phyloP scores from a whole-genome alignment of 73 alveolate species.

The Paramecium tetraurelia region DNA sequence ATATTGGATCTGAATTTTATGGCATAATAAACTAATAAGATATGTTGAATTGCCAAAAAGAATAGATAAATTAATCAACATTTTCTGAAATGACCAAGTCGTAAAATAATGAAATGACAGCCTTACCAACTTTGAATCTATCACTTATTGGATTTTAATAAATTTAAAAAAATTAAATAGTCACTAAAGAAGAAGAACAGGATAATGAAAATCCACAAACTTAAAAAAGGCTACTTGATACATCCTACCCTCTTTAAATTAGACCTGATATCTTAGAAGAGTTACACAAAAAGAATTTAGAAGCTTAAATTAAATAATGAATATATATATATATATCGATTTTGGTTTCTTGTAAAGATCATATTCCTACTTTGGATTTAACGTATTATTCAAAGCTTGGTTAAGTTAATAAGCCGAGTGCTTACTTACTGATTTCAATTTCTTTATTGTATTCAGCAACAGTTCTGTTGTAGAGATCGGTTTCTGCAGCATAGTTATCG shows the following conservation, averaged over 20 bases:
- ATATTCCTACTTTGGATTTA: conserved; percentile 13
- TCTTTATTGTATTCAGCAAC: conserved; percentile 22
- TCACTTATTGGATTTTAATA: neutral
- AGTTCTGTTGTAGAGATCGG: neutral
- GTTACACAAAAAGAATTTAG: neutral
- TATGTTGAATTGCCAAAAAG: neutral
- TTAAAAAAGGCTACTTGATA: neutral
- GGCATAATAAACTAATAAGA: neutral
- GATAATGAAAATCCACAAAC: neutral
- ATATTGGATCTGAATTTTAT: neutral
- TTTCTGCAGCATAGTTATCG: conserved; percentile 40
- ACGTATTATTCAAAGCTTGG: conserved; percentile 30
- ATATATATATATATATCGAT: neutral
- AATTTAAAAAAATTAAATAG: neutral
- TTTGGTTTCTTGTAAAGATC: neutral
- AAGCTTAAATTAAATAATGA: neutral
- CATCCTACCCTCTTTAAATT: neutral
- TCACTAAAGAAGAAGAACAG: neutral
- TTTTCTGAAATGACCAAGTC: neutral
- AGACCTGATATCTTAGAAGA: neutral
- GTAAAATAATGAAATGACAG: neutral
- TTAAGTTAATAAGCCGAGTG: neutral
- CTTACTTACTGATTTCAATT: neutral
- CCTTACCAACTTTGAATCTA: neutral
- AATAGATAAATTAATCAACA: neutral